Percentiles rank a stretch among this genome's conserved stretches.
These are phyloP conservation scores for Fusarium poae DNA, from an alignment of 2,329 filamentous ascomycete genomes.

Conservation along the genomic window DNA sequence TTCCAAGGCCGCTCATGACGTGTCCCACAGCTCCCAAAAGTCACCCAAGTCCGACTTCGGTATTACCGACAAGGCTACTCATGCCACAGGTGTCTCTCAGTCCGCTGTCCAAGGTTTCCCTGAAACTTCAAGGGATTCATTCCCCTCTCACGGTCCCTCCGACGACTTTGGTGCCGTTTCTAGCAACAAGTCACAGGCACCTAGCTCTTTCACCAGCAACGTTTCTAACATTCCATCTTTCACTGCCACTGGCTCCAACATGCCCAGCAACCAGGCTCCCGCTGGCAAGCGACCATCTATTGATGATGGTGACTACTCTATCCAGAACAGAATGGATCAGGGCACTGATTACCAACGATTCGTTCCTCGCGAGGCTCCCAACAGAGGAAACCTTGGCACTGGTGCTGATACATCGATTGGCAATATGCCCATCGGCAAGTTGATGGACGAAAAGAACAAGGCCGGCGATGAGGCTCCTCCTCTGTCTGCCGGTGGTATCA, in stretches of 20 bases:
- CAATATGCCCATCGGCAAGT: not conserved
- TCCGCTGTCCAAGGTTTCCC: not conserved
- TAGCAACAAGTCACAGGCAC: not conserved
- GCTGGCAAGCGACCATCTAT: constrained; percentile 8
- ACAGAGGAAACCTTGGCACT: constrained; percentile 1
- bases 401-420: not conserved
- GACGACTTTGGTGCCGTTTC: not conserved
- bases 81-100: not conserved
- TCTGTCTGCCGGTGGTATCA: constrained; percentile 9
- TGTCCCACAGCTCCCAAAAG: not conserved
- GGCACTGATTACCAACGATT: not conserved
- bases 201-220: not conserved
- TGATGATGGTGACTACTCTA: constrained; percentile 19
- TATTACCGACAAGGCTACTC: not conserved
- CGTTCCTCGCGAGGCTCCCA: constrained; percentile 7
- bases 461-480: constrained; percentile 8
- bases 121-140: not conserved
- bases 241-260: not conserved
- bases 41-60: not conserved
- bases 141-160: not conserved
- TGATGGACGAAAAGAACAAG: constrained; percentile 14
- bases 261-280: not conserved
- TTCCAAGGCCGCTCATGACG: not conserved
- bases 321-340: constrained; percentile 8
- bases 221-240: not conserved